Base-by-base conservation (phyloP, 768 basidiomycete genomes). In the Fomitopsis serialis region DNA sequence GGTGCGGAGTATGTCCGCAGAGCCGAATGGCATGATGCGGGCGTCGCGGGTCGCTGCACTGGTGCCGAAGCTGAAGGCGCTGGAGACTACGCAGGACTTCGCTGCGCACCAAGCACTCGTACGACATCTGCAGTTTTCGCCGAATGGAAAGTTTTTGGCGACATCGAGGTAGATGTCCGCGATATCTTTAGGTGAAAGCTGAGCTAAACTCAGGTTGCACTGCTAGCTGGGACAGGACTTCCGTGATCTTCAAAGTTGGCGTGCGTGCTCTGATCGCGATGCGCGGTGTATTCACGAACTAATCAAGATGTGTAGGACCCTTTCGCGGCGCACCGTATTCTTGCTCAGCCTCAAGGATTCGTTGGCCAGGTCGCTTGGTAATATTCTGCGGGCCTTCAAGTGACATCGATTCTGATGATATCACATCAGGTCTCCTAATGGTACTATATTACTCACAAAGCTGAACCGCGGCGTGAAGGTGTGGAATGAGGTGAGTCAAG, bases 331-430 rank as follows among this genome's bases (percentile, higher is more conserved):
- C 84, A 87, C 61, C 78, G 84, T 40, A 76, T 80, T 15, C 74
- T 89, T 19, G 82, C 81, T 0, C 86, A 89, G 61, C 72, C 82
- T 4, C 76, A 80, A 56, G 84, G 84, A n/a, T 87, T 89, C 65
- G 81, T 87, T 29, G 79, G 82, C 32, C 87, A 88, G 67, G 87
- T 89, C 29, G 86, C 85, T 27, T 90, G 87, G 85, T 84, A 53
- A 50, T 29, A 27, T 35, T 29, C 42, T 36, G 10, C 22, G 51
- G 1, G 19, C 34, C 45, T 34, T 29, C 13, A 15, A 34, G 9
- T 23, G 13, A 35, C 50, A 12, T 32, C 5, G 5, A 5, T n/a
- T 27, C 45, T 25, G 44, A 40, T 46, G 46, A 45, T 11, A 13
- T 19, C 43, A 22, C 27, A n/a, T 29, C 52, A 84, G 82, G 85